Conservation (phyloP, 768 basidiomycete species). For the Crepidotus variabilis region DNA sequence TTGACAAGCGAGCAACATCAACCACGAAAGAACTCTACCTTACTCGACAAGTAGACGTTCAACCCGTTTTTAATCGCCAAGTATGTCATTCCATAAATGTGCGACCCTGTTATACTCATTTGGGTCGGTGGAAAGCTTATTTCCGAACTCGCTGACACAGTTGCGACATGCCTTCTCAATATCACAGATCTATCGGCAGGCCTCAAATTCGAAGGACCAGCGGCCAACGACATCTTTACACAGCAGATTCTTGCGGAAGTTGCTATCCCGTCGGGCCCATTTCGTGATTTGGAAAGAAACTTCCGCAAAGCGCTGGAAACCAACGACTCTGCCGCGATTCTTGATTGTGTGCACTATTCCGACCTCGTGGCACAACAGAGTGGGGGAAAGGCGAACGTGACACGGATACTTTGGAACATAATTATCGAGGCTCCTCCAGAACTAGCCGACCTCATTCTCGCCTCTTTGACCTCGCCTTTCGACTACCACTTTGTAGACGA, state of each 20-base stretch:
- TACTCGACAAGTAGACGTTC: slow-evolving; percentile 95
- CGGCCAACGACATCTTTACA: slow-evolving; percentile 71
- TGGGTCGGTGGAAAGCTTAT: slow-evolving; percentile 65
- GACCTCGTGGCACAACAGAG: slow-evolving; percentile 59
- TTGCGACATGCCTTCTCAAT: slow-evolving; percentile 78
- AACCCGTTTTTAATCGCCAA: slow-evolving; percentile 95
- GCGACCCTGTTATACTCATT: slow-evolving; percentile 16
- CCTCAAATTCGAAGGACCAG: slow-evolving; percentile 74
- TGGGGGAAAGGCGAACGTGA: slow-evolving; percentile 64
- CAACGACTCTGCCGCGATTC: slow-evolving; percentile 55
- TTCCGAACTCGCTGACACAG: slow-evolving; percentile 90
- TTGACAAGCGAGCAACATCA: slow-evolving; percentile 94
- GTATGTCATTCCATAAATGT: slow-evolving; percentile 28
- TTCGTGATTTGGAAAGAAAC: slow-evolving; percentile 86
- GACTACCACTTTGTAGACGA: slow-evolving; percentile 94
- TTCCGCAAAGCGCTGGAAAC: slow-evolving; percentile 72
- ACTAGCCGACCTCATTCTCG: slow-evolving; percentile 72
- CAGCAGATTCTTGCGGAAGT: slow-evolving; percentile 69
- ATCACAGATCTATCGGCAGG: slow-evolving; percentile 73
- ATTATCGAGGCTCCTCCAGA: slow-evolving; percentile 74
- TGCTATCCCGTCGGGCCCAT: slow-evolving; percentile 61
- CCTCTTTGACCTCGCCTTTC: slow-evolving; percentile 64
- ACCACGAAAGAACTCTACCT: slow-evolving; percentile 97
- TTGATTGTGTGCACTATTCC: slow-evolving; percentile 69
- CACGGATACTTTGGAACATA: slow-evolving; percentile 94